Base-by-base conservation (phyloP, 805 yeast species). In the Alloascoidea hylecoeti region DNA sequence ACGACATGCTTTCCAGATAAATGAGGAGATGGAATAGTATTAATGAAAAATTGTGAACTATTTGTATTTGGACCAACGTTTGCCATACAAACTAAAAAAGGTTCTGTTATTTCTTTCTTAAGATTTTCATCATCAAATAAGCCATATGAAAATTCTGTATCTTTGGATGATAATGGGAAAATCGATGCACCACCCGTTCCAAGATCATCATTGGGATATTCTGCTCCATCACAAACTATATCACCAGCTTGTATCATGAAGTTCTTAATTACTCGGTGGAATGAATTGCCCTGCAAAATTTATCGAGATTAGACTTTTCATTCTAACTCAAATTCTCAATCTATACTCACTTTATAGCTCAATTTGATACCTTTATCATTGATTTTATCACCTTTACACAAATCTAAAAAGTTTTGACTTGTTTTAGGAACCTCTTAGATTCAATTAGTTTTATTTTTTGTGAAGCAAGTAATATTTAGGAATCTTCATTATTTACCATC, bases 111-210 rank as follows among this genome's bases (percentile, higher is more conserved):
- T 46, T 72, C 78, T 43, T 72, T 75, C 46, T 66, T 70, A 39
- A 60, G 60, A 4, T 43, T 39, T 19, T 43, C 41, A 2, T 56
- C 55, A 60, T 80, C 89, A 43, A 73, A 73, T 45, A 72, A 72
- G 48, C 92, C 92, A 41, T 23, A n/a, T 23, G n/a, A 23, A 23
- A n/a, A 23, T 23, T 23, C 30, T n/a, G 30, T 23, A 23, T 23
- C 88, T 80, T 49, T 80, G 80, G 48, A 89, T 89, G 89, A 80
- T 80, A 36, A 85, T 80, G 64, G 51, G 49, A 66, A 73, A 35
- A 76, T 68, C 4, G 82, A 73, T 48, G 66, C 64, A 2, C 86
- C 82, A n/a, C 81, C 83, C 38, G 63, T 57, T 3, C 78, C 78
- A 46, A 79, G 65, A 58, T 85, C 85, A 45, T 83, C 30, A 23